A percentile compares a stretch with the other conserved stretches of the same genome.
Conservation (phyloP, 345 rosid genomes). For the Aurinia saxatilis region DNA sequence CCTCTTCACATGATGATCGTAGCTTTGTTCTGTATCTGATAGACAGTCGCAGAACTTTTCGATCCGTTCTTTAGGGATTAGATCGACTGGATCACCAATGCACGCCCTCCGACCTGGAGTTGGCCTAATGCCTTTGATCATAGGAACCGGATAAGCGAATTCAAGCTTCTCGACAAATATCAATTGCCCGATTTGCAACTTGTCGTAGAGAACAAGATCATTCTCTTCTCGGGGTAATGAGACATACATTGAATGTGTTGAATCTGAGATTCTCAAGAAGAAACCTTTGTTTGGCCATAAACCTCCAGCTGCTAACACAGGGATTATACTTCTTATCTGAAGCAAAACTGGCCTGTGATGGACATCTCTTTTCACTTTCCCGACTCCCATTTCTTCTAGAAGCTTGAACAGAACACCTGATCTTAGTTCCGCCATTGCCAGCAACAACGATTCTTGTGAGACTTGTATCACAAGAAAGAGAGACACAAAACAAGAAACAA, state of each 20-base stretch:
- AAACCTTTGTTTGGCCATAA: constrained; percentile 80
- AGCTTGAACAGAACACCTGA: constrained; percentile 59
- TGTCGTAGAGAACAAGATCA: constrained; percentile 52
- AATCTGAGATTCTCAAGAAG: constrained; percentile 55
- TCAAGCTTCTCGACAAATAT: constrained; percentile 50
- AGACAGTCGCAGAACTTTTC: constrained; percentile 34
- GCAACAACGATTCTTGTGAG: neutral
- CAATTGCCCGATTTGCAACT: constrained; percentile 53
- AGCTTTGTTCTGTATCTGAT: constrained; percentile 24
- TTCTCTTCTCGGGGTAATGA: constrained; percentile 62
- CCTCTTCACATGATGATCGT: constrained; percentile 11
- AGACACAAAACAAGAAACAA: neutral
- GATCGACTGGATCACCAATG: constrained; percentile 40
- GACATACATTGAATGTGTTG: constrained; percentile 50
- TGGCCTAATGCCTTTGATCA: constrained; percentile 54
- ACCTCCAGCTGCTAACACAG: constrained; percentile 55
- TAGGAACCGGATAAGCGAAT: constrained; percentile 59
- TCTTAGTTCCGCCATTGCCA: constrained; percentile 39
- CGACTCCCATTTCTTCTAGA: constrained; percentile 40
- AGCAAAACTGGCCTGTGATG: constrained; percentile 41
- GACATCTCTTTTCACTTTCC: constrained; percentile 22
- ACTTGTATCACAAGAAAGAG: neutral
- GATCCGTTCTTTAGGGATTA: constrained; percentile 38
- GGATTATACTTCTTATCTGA: constrained; percentile 67
- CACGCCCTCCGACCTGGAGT: constrained; percentile 50